These are phyloP conservation scores for Calonectria pseudoreteaudii DNA, from an alignment of 2,329 filamentous ascomycete species.

Conservation along the genomic window DNA sequence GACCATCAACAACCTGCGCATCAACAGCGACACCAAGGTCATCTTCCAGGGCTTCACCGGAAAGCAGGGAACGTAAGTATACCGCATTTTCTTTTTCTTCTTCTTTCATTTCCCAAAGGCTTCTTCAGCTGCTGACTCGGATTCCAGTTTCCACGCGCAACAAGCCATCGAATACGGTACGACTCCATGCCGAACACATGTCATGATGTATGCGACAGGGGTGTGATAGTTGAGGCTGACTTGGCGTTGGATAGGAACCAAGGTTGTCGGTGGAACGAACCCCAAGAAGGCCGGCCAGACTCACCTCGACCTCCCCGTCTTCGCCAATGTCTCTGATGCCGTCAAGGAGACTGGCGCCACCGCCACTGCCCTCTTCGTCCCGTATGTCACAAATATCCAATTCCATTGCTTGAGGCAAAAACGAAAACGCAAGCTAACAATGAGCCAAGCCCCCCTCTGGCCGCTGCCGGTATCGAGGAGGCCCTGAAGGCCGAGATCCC, in stretches of 20 bases:
- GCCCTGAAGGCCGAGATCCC: constrained; percentile 93
- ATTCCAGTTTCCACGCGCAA: constrained; percentile 88
- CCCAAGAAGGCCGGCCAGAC: constrained; percentile 96
- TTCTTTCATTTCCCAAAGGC: not conserved
- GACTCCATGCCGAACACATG: constrained; percentile 41
- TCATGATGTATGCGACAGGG: constrained; percentile 43
- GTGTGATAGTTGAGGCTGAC: constrained; percentile 40
- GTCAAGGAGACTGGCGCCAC: constrained; percentile 91
- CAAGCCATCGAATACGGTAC: constrained; percentile 99
- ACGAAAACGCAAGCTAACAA: constrained; percentile 22
- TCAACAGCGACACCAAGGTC: constrained; percentile 93
- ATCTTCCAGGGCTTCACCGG: constrained; percentile 98
- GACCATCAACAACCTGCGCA: constrained; percentile 88
- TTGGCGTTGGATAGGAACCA: constrained; percentile 74
- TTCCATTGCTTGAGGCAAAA: constrained; percentile 9
- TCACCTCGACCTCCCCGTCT: constrained; percentile 93
- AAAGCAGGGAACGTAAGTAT: constrained; percentile 90
- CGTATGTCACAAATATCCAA: constrained; percentile 65
- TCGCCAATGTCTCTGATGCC: constrained; percentile 88
- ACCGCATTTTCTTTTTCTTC: not conserved
- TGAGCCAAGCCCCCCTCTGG: constrained; percentile 83
- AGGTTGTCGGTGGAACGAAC: constrained; percentile 98
- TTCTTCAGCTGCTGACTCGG: constrained; percentile 24
- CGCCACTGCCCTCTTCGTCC: constrained; percentile 95
- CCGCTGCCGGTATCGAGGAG: constrained; percentile 96